Evolutionary conservation across 2,329 filamentous ascomycete species (phyloP).

Genomic region (Colletotrichum navitas): DNA sequence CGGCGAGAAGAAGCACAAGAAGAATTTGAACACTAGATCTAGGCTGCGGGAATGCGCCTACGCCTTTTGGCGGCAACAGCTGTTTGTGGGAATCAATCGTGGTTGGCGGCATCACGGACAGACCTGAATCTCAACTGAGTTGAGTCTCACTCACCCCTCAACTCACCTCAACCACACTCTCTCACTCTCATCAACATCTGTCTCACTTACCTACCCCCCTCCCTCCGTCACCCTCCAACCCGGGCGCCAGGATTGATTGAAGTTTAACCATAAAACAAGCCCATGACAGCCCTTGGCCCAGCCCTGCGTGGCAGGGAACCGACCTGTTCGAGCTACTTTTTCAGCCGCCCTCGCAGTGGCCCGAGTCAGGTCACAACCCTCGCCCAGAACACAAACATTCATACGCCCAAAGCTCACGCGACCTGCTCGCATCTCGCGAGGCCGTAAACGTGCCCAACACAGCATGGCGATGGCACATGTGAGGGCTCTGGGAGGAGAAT

Average conservation of each 20-base stretch:
- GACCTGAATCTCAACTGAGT: neutral
- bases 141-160: neutral
- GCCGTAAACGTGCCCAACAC: slow-evolving; percentile 27
- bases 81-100: neutral
- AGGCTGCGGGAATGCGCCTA: too few species aligned
- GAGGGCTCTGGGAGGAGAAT: neutral
- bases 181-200: neutral
- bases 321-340: neutral
- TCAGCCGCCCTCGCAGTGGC: too few species aligned
- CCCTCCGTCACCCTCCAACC: neutral
- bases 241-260: neutral
- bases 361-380: neutral
- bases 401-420: neutral
- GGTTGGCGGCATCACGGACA: too few species aligned
- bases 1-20: neutral
- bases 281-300: neutral
- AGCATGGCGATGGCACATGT: slow-evolving; percentile 1
- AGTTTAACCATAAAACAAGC: slow-evolving; percentile 22
- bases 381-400: neutral
- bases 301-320: slow-evolving; percentile 8
- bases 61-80: neutral
- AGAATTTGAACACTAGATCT: neutral
- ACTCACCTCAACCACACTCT: neutral
- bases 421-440: slow-evolving; percentile 2
- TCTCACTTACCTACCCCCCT: neutral